Percentiles rank a stretch among this genome's conserved stretches.
Conservation (phyloP, 208 protist species). For the Trypanosoma cruzi region DNA sequence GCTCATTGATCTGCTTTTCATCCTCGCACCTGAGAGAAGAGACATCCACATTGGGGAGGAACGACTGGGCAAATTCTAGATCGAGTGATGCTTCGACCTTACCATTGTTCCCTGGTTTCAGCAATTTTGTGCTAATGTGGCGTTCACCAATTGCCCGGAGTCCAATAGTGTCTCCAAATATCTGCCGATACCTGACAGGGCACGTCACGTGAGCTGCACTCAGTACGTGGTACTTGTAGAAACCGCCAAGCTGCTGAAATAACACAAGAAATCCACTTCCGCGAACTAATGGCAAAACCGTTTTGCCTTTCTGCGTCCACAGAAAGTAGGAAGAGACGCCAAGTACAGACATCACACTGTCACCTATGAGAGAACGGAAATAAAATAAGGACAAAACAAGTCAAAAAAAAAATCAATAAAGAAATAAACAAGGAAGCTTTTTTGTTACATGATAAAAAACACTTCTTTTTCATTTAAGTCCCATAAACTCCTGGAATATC, state of each 20-base stretch:
- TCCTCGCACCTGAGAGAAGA: conserved; percentile 52
- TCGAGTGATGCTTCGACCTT: conserved; percentile 42
- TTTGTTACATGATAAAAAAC: not conserved
- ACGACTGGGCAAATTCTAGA: conserved; percentile 63
- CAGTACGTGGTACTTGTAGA: conserved; percentile 85
- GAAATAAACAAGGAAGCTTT: not conserved
- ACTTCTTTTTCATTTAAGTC: no score
- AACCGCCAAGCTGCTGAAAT: conserved; percentile 67
- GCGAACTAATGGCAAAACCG: conserved; percentile 78
- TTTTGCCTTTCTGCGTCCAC: conserved; percentile 88
- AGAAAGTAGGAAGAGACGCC: conserved; percentile 90
- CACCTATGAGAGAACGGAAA: not conserved
- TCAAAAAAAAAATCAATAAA: conserved; percentile 7
- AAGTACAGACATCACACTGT: conserved; percentile 59
- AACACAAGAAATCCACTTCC: conserved; percentile 82
- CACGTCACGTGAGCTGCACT: conserved; percentile 84
- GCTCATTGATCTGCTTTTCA: conserved; percentile 40
- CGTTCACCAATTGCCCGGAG: conserved; percentile 86
- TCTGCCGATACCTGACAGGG: conserved; percentile 57
- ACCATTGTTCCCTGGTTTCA: conserved; percentile 42
- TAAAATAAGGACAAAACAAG: conserved; percentile 7
- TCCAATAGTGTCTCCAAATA: conserved; percentile 73
- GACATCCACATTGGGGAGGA: conserved; percentile 80
- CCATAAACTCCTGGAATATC: no score
- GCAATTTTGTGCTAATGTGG: conserved; percentile 73